phyloP scores from a whole-genome alignment of 2,329 filamentous ascomycete genomes.

The Xylariaceae sp. region DNA sequence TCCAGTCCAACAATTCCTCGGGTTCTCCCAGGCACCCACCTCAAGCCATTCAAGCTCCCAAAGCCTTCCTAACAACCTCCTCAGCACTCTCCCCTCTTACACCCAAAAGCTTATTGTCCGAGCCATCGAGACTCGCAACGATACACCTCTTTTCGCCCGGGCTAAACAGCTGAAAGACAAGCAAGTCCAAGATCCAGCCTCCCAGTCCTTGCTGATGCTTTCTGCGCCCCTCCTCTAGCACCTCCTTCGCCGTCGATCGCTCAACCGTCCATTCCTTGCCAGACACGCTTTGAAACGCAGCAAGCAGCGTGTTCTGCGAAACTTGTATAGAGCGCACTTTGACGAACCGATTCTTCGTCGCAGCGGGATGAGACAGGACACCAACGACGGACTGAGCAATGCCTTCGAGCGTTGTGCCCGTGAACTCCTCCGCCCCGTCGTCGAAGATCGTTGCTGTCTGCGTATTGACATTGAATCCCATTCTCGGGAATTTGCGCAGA shows the following conservation, averaged over 20 bases:
- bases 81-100: slow-evolving; percentile 27
- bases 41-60: background rate
- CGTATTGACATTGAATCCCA: slow-evolving; percentile 30
- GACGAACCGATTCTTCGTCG: slow-evolving; percentile 28
- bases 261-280: slow-evolving; percentile 24
- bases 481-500: slow-evolving; percentile 22
- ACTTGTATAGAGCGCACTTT: slow-evolving; percentile 28
- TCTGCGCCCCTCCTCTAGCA: slow-evolving; percentile 20
- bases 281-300: slow-evolving; percentile 21
- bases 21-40: too few relatives aligned
- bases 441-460: slow-evolving; percentile 27
- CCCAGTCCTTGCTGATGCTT: slow-evolving; percentile 21
- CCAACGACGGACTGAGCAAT: slow-evolving; percentile 27
- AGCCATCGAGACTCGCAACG: slow-evolving; percentile 24
- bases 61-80: slow-evolving; percentile 27
- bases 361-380: slow-evolving; percentile 3
- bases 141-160: slow-evolving; percentile 29
- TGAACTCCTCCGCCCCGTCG: slow-evolving; percentile 27
- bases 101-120: slow-evolving; percentile 27
- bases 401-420: slow-evolving; percentile 29
- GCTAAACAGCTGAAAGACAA: slow-evolving; percentile 30
- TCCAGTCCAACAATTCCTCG: too few relatives aligned
- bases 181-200: slow-evolving; percentile 29
- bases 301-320: slow-evolving; percentile 26
- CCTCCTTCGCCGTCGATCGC: slow-evolving; percentile 13